phyloP scores from a whole-genome alignment of 1,139 yeast genomes.

The Suhomyces anneliseae region DNA sequence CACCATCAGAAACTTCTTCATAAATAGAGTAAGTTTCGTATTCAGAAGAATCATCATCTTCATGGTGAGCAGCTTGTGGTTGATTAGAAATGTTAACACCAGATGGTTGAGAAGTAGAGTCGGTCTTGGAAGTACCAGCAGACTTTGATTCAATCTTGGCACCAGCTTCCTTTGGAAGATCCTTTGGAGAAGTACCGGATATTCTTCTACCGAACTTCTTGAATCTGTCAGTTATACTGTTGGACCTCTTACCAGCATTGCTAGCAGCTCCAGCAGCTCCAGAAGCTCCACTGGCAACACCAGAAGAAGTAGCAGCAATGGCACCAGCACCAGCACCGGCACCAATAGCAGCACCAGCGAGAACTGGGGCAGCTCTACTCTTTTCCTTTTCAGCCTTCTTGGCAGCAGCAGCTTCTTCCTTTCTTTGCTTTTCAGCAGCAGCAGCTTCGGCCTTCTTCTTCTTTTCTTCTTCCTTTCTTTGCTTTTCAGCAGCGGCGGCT shows the following conservation, averaged over 20 bases:
- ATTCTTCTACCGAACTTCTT: constrained; percentile 26
- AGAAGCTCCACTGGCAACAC: constrained; percentile 10
- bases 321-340: constrained; percentile 7
- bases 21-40: constrained; percentile 44
- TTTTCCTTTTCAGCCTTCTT: constrained; percentile 14
- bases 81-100: constrained; percentile 11
- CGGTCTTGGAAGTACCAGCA: no score
- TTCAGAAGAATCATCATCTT: constrained; percentile 13
- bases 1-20: constrained; percentile 52
- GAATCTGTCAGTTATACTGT: constrained; percentile 23
- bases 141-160: not conserved
- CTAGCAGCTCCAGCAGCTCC: constrained; percentile 3
- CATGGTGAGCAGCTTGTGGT: constrained; percentile 11
- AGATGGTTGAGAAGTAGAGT: not conserved
- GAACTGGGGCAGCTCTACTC: not conserved
- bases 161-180: constrained; percentile 6
- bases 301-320: constrained; percentile 13
- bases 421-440: constrained; percentile 11
- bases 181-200: constrained; percentile 3
- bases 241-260: constrained; percentile 14
- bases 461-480: no score
- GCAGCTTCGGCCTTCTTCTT: constrained; percentile 23
- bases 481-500: constrained; percentile 9
- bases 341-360: not conserved
- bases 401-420: constrained; percentile 26